Base-by-base conservation (phyloP, 208 protist species). In the Leishmania amazonensis region DNA sequence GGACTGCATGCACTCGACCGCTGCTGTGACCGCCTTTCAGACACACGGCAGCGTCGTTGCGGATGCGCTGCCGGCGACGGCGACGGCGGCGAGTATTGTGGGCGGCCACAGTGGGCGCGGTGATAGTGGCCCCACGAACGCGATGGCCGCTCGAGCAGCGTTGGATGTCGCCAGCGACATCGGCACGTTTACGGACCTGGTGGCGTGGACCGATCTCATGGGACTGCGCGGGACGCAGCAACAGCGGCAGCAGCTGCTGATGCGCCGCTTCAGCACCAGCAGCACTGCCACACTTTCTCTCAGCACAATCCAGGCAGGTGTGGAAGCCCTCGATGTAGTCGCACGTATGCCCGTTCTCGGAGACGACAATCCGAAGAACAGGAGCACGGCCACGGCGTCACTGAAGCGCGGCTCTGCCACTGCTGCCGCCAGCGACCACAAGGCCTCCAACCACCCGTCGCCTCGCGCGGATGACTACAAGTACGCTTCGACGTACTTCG, bases 281-380 rank as follows among this genome's bases (percentile, higher is more conserved):
- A 84, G 68, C 68, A 77, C n/a, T 45, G 60, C 51, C 68, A 80
- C 62, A 9, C 68, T 84, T 17, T 84, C 81, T 31, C 78, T 84
- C 65, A 72, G 38, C 53, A 77, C 65, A 0, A 60, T 70, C 31
- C 65, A 54, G 24, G 67, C 24, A 7, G 76, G 49, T 21, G 78
- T 9, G 11, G 53, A 42, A 45, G 68, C 45, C n/a, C 42, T 84
- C 42, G 76, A 84, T 70, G 81, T 70, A 17, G 57, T 84, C 4
- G 62, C 81, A 11, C 77, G 81, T 38, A 84, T 84, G 81, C 81
- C 81, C 42, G 47, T 84, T 38, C 75, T 84, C 4, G 81, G 81
- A n/a, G 76, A 35, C 21, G 35, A 45, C 15, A 77, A 45, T 31
- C 65, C 49, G 24, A 57, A 51, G 42, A 75, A 77, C 47, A 47